phyloP scores from a whole-genome alignment of 129 eudicot genomes.

The Kitagawia praeruptora region DNA sequence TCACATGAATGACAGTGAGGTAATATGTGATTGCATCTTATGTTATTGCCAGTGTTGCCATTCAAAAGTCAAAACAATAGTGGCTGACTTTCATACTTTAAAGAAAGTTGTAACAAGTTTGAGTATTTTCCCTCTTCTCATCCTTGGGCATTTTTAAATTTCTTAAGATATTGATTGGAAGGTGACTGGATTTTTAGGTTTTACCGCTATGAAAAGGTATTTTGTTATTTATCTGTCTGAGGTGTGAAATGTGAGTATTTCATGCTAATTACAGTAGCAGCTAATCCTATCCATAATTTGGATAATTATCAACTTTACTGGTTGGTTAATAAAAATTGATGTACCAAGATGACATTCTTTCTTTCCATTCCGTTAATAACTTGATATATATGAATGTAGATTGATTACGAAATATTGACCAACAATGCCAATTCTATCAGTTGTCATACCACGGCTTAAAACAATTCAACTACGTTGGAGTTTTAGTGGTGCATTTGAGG shows the following conservation, averaged over 20 bases:
- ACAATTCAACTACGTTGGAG: too few species aligned
- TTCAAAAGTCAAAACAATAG: neutral
- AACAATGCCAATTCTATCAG: too few species aligned
- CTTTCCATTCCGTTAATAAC: too few species aligned
- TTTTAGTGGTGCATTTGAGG: too few species aligned
- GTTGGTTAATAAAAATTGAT: too few species aligned
- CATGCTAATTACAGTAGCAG: neutral
- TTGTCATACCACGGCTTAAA: too few species aligned
- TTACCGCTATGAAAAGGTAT: neutral
- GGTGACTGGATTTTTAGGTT: neutral
- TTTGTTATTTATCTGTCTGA: neutral
- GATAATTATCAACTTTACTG: too few species aligned
- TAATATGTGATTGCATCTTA: slow-evolving; percentile 25
- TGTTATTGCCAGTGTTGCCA: neutral
- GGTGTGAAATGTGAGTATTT: neutral
- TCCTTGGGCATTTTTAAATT: neutral
- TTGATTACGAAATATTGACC: too few species aligned
- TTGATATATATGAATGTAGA: too few species aligned
- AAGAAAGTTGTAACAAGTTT: neutral
- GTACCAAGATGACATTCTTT: too few species aligned
- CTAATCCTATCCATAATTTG: too few species aligned
- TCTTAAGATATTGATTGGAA: neutral
- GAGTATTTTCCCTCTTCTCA: neutral
- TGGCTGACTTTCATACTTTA: neutral
- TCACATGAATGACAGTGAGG: slow-evolving; percentile 97